A percentile compares a stretch with the other conserved stretches of the same genome.
phyloP scores from a whole-genome alignment of 2,329 filamentous ascomycete genomes.

The Diplodia mutila region DNA sequence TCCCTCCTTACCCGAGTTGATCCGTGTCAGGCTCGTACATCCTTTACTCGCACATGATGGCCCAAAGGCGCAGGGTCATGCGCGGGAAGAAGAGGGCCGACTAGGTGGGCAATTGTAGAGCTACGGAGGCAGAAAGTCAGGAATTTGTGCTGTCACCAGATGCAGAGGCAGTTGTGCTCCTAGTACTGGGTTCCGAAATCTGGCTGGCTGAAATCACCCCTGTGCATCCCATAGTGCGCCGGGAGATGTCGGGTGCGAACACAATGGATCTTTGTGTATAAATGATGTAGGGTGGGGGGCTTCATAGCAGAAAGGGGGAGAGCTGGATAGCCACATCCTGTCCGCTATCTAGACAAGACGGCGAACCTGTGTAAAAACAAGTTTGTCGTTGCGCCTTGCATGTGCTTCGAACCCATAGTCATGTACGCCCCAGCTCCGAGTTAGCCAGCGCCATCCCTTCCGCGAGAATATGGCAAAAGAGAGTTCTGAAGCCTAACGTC shows the following conservation, averaged over 20 bases:
- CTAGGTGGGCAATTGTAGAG: background rate
- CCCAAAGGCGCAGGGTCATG: conserved; percentile 80
- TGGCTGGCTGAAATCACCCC: background rate
- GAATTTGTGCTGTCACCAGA: background rate
- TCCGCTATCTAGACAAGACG: background rate
- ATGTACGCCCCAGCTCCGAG: background rate
- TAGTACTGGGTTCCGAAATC: background rate
- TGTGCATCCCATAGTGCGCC: background rate
- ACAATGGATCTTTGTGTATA: background rate
- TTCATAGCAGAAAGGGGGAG: background rate
- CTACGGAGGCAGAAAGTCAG: background rate
- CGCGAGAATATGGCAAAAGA: background rate
- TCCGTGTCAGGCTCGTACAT: conserved; percentile 68
- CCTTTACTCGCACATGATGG: conserved; percentile 93
- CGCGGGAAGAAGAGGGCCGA: conserved; percentile 60
- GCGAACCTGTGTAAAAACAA: background rate
- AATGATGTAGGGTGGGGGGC: background rate
- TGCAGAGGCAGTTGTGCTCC: background rate
- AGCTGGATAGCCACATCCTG: background rate
- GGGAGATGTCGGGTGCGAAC: background rate
- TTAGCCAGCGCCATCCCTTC: background rate
- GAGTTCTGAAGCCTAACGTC: background rate
- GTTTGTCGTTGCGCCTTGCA: background rate
- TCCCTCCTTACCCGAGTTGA: background rate
- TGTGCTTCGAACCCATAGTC: background rate